Conservation (phyloP, 345 rosid species). For the Ceriops zippeliana region DNA sequence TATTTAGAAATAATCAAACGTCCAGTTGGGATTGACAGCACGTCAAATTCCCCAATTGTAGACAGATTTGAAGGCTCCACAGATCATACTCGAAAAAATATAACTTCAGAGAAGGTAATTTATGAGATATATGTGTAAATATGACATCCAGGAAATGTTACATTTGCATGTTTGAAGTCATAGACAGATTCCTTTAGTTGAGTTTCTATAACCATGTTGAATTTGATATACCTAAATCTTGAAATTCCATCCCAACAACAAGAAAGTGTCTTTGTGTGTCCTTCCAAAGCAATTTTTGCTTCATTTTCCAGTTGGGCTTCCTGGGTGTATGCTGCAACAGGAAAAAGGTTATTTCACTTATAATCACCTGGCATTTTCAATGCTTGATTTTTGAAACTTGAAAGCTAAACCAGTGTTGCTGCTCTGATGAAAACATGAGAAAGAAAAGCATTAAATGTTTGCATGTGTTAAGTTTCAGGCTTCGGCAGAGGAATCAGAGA, state of each 20-base stretch:
- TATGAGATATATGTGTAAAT: not conserved
- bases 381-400: slow-evolving; percentile 1
- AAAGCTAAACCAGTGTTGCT: not conserved
- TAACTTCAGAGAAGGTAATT: slow-evolving; percentile 29
- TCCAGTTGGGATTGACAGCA: slow-evolving; percentile 20
- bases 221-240: too few relatives aligned
- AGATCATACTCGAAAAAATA: slow-evolving; percentile 30
- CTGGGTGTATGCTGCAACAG: not conserved
- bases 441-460: not conserved
- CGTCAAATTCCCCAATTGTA: slow-evolving; percentile 17
- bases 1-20: slow-evolving; percentile 14
- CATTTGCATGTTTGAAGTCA: not conserved
- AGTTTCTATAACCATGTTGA: not conserved
- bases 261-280: too few relatives aligned
- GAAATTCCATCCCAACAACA: too few relatives aligned
- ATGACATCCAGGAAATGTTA: not conserved
- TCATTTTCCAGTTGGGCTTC: not conserved
- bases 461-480: slow-evolving; percentile 27
- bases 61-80: slow-evolving; percentile 29
- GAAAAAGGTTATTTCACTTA: not conserved
- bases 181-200: not conserved
- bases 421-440: not conserved
- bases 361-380: not conserved
- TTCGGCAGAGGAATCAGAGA: slow-evolving; percentile 26
- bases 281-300: not conserved